Conservation (phyloP, 2,329 filamentous ascomycete species). For the Ophiosphaerella korrae region DNA sequence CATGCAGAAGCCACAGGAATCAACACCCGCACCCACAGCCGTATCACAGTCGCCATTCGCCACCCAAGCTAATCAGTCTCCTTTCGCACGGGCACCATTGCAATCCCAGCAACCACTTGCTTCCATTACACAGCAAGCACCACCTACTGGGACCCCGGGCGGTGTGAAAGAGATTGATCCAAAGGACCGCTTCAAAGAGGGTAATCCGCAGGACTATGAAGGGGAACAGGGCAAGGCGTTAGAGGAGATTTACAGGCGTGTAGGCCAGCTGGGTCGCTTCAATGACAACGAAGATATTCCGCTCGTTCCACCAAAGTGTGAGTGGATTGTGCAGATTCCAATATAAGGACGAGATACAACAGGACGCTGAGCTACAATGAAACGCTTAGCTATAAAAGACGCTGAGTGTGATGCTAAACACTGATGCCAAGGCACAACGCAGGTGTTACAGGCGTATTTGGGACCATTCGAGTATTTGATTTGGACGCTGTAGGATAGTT, state of each 20-base stretch:
- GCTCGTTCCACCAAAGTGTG: conserved; percentile 74
- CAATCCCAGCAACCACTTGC: background rate
- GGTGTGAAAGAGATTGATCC: conserved; percentile 25
- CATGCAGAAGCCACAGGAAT: conserved; percentile 19
- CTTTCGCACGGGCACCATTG: conserved; percentile 15
- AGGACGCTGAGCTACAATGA: no score
- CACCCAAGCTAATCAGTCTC: conserved; percentile 9
- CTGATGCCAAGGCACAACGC: no score
- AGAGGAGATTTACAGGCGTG: conserved; percentile 67
- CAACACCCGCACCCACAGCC: conserved; percentile 11
- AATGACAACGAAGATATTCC: conserved; percentile 73
- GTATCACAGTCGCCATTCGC: conserved; percentile 21
- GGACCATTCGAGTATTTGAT: no score
- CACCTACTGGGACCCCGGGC: conserved; percentile 66
- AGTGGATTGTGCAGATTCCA: conserved; percentile 56
- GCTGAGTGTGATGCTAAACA: no score
- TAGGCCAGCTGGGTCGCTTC: conserved; percentile 70
- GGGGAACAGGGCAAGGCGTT: conserved; percentile 58
- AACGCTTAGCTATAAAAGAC: no score
- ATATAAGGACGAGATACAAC: background rate
- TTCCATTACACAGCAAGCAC: background rate
- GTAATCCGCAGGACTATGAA: conserved; percentile 62
- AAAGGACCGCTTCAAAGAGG: conserved; percentile 62
- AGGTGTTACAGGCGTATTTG: no score
- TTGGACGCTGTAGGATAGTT: no score